Evolutionary conservation across 1,139 yeast genomes (phyloP).

Genomic region (Debaryomyces sp.): DNA sequence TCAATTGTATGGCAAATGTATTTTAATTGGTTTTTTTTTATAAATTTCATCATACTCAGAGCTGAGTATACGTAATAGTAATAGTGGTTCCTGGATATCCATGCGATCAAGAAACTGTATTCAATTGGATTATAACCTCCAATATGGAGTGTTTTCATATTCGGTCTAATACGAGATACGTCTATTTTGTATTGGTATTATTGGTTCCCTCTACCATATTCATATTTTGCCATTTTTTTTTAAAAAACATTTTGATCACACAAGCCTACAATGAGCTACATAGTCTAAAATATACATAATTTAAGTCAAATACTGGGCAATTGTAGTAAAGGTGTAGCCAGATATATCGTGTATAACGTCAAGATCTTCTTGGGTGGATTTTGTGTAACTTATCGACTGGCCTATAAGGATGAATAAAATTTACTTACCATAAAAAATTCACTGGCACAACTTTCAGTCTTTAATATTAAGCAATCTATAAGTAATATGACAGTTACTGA

Average conservation of each 20-base stretch:
- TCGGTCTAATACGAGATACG: background rate
- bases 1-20: background rate
- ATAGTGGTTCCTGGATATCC: background rate
- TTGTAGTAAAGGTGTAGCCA: background rate
- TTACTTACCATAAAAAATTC: constrained; percentile 3
- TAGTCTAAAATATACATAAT: constrained; percentile 1
- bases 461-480: background rate
- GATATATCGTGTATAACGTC: background rate
- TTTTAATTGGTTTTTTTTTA: background rate
- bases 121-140: background rate
- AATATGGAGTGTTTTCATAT: background rate
- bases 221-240: background rate
- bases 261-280: background rate
- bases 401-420: constrained; percentile 7
- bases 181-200: background rate
- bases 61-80: background rate
- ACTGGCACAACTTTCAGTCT: background rate
- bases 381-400: constrained; percentile 3
- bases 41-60: background rate
- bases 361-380: background rate
- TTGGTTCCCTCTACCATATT: background rate
- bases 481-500: constrained; percentile 45
- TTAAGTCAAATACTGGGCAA: background rate
- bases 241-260: background rate
- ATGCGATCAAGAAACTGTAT: too few species aligned